Evolutionary conservation across 345 rosid genomes (phyloP), one percentile per base, ranked within the genome.

Genomic region (Eucalyptus camaldulensis): DNA sequence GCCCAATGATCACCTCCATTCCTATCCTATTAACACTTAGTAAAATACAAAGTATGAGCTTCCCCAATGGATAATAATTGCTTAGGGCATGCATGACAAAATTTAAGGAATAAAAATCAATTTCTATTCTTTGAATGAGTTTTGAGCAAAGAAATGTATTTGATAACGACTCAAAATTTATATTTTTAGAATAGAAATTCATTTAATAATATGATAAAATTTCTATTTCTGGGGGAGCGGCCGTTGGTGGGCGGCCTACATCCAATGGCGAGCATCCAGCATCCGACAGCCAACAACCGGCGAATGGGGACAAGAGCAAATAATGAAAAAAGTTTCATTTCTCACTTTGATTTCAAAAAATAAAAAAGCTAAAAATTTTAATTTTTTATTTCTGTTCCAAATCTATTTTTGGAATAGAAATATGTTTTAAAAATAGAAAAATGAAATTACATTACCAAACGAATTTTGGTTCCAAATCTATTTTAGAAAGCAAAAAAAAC

Each of bases 171-270:
- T 53, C 2, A 19, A 53, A 53, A 53, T 53, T 19, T 19, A 53
- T 53, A 53, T 53, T 53, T 53, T 53, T 53, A 0, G 0, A 53
- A 19, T 53, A 53, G 24, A 19, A 53, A 53, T 53, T 53, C 10
- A 53, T 53, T 53, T 53, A 9, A 53, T 19, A 19, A 53, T 4
- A 53, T 0, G 1, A 53, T 53, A 53, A 53, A 53, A 53, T 53
- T 53, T 53, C 10, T 8, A 53, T 53, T 3, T 8, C 0, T 51
- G 0, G 1, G 24, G 22, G 0, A 53, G 1, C 0, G 10, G 0
- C 5, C 2, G 0, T 0, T 50, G 53, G 53, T 0, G 2, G 1
- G 53, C 8, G 1, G 2, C 0, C 10, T 0, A 0, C 10, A 0
- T 53, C 1, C 9, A 53, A 0, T 0, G 24, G 10, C 1, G 1